Evolutionary conservation across 2,329 filamentous ascomycete genomes (phyloP).

Genomic region (Stachybotrys elegans): DNA sequence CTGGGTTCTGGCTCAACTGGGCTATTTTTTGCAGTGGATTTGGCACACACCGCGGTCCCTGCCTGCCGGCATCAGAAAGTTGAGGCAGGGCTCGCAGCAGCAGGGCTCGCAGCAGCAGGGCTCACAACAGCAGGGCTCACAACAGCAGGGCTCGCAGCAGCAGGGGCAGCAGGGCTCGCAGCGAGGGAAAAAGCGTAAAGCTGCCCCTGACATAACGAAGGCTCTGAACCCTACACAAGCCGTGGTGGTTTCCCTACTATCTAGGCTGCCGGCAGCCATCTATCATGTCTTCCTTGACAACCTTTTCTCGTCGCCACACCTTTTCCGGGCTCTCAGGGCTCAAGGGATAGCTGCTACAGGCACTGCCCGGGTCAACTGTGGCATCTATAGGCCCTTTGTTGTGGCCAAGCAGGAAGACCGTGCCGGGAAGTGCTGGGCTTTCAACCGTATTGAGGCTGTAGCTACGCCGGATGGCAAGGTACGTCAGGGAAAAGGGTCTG

Average conservation of each 20-base stretch:
- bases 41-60: constrained; percentile 6
- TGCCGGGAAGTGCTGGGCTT: not conserved
- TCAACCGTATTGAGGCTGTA: not conserved
- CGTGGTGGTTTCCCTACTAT: constrained; percentile 11
- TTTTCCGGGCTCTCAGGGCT: constrained; percentile 7
- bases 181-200: no score
- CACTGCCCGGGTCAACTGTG: constrained; percentile 9
- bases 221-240: constrained; percentile 5
- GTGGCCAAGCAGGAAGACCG: constrained; percentile 5
- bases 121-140: no score
- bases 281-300: constrained; percentile 14
- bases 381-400: constrained; percentile 6
- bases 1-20: constrained; percentile 5
- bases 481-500: no score
- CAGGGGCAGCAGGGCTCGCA: not conserved
- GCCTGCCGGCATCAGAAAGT: no score
- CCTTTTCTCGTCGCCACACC: constrained; percentile 8
- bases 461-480: not conserved
- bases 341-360: constrained; percentile 7
- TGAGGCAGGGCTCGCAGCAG: no score
- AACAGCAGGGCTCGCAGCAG: not conserved
- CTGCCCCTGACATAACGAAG: no score
- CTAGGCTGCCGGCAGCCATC: constrained; percentile 6
- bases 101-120: not conserved
- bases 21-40: constrained; percentile 8